phyloP scores from a whole-genome alignment of 306 rosid genomes.

The Trichosanthes cucumerina region DNA sequence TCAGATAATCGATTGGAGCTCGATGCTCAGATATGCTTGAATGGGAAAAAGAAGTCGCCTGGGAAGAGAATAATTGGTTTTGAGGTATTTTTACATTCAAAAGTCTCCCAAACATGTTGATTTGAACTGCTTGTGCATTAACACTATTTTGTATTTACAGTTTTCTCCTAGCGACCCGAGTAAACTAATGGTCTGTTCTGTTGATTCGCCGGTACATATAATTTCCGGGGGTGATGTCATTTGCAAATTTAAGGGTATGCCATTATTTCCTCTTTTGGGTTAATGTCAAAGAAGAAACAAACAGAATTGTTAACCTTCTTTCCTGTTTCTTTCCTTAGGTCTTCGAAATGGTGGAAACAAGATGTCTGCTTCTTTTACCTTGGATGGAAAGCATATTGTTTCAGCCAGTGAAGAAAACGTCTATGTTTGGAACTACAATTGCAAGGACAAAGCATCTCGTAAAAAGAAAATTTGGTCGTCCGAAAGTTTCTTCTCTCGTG shows the following conservation, averaged over 20 bases:
- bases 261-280: background rate
- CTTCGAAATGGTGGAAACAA: conserved; percentile 49
- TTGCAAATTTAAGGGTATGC: conserved; percentile 70
- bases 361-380: conserved; percentile 60
- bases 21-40: conserved; percentile 51
- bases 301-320: background rate
- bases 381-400: conserved; percentile 72
- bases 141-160: conserved; percentile 30
- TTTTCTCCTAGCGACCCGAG: conserved; percentile 59
- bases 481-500: conserved; percentile 54
- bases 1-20: conserved; percentile 65
- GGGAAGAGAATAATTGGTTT: conserved; percentile 79
- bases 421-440: conserved; percentile 50
- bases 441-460: conserved; percentile 41
- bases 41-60: conserved; percentile 56
- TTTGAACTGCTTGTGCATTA: background rate
- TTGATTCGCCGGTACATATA: conserved; percentile 80
- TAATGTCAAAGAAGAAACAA: background rate
- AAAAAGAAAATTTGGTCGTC: conserved; percentile 44
- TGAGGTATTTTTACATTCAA: conserved; percentile 36
- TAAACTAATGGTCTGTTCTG: conserved; percentile 76
- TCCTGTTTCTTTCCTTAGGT: conserved; percentile 29
- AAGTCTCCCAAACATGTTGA: background rate
- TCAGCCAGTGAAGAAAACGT: conserved; percentile 62
- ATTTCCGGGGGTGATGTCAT: conserved; percentile 64